These are phyloP conservation scores for Plasmodium chabaudi DNA, from an alignment of 169 alveolate species.

Conservation along the genomic window DNA sequence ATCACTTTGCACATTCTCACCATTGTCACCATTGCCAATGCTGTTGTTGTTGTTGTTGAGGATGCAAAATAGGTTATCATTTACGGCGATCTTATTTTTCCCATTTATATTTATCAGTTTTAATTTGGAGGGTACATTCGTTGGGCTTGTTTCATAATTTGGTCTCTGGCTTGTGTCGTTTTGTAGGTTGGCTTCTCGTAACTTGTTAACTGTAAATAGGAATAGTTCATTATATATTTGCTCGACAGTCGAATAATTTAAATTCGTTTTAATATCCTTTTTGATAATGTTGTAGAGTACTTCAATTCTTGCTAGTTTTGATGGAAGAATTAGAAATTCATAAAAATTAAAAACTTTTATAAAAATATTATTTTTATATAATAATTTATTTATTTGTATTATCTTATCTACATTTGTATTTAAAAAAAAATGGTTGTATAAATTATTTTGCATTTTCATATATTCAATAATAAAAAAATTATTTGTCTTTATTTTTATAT, in stretches of 20 bases:
- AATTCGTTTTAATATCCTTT: slow-evolving; percentile 3
- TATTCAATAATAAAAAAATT: slow-evolving; percentile 41
- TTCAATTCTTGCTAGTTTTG: slow-evolving; percentile 29
- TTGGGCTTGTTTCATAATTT: not conserved
- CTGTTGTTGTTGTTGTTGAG: not conserved
- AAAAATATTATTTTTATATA: slow-evolving; percentile 41
- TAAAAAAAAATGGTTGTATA: slow-evolving; percentile 20
- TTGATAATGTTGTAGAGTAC: slow-evolving; percentile 10
- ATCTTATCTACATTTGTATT: not conserved
- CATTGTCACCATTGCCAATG: not conserved
- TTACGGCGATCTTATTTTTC: slow-evolving; percentile 12
- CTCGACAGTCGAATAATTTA: slow-evolving; percentile 17
- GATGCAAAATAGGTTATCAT: slow-evolving; percentile 8
- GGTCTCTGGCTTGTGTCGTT: not conserved
- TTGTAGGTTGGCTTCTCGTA: not conserved
- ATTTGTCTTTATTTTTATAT: not conserved
- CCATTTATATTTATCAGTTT: slow-evolving; percentile 12
- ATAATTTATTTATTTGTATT: slow-evolving; percentile 26
- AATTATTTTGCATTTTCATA: slow-evolving; percentile 44
- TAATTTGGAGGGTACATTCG: not conserved
- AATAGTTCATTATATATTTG: slow-evolving; percentile 5
- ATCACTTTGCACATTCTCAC: too few relatives aligned
- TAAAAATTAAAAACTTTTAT: slow-evolving; percentile 45
- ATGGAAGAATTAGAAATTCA: slow-evolving; percentile 45
- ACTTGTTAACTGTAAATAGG: not conserved